Base-by-base conservation (phyloP, 345 rosid genomes). In the Populus euphratica region DNA sequence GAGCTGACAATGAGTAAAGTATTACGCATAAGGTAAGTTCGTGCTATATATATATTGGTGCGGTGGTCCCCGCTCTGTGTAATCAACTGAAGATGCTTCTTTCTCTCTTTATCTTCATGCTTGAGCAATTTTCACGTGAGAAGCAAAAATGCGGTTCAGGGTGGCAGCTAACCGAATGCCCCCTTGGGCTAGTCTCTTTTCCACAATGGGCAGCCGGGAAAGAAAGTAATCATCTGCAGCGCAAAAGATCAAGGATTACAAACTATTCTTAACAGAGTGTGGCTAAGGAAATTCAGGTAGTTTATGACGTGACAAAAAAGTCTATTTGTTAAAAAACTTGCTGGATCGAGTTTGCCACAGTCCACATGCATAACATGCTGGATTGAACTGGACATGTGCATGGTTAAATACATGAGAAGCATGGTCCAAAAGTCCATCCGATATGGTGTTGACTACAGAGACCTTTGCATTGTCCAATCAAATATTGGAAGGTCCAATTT, bases 121-220 rank as follows among this genome's bases (percentile, higher is more conserved):
- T 70, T 27, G 77, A 73, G 88, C 81, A 64, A 87, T 70, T 86
- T 81, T 81, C 0, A 75, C 49, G 63, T 82, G 76, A 69, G 91
- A 75, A 81, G 89, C 61, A 72, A 94, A 93, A n/a, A 93, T 78
- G 4, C 91, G 93, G 85, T 90, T 95, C 65, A 95, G 94, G 54
- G 86, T 88, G 3, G 93, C 91, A 11, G 97, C 97, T n/a, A 93
- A 76, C 43, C 94, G 93, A 68, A 93, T 81, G n/a, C 97, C 93
- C 4, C 87, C 91, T 86, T 95, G 97, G 18, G 99, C 99, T 56
- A 93, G 88, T 79, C 96, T 89, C 82, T 88, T 83, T 87, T 90
- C 92, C 80, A 93, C 93, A 2, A 93, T 14, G 13, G 98, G 98
- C 82, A 92, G 80, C 66, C 96, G 92, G 72, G 99, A 87, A 17